A percentile compares a stretch with the other conserved stretches of the same genome.
phyloP scores from a whole-genome alignment of 805 yeast genomes.

The Candida pseudoglaebosa region DNA sequence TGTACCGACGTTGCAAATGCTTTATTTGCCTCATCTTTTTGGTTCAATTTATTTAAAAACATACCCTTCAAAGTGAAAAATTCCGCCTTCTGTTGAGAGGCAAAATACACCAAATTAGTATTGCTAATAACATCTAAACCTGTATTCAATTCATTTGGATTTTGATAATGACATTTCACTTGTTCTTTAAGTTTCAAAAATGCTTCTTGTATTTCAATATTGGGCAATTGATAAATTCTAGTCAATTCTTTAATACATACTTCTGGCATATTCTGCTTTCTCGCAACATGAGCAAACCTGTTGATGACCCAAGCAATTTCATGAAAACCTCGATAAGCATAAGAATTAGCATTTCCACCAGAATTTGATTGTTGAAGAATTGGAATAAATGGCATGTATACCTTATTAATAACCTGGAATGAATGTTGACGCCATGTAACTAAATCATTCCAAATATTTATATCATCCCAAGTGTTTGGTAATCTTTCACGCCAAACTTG shows the following conservation, averaged over 20 bases:
- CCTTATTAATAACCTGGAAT: conserved; percentile 91
- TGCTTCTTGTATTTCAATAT: conserved; percentile 97
- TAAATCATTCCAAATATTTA: conserved; percentile 94
- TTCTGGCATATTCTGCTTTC: conserved; percentile 95
- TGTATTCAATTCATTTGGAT: conserved; percentile 83
- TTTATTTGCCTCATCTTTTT: conserved; percentile 92
- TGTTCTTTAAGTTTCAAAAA: conserved; percentile 93
- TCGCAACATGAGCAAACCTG: conserved; percentile 96
- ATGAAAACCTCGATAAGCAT: conserved; percentile 96
- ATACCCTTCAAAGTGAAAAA: conserved; percentile 96
- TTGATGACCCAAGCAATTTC: conserved; percentile 99
- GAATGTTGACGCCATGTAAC: conserved; percentile 99
- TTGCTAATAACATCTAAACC: conserved; percentile 96
- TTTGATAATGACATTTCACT: conserved; percentile 95
- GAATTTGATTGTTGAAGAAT: conserved; percentile 66
- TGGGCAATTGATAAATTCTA: conserved; percentile 91
- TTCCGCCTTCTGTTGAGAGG: conserved; percentile 97
- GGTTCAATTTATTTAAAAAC: conserved; percentile 89
- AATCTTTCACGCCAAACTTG: conserved; percentile 98
- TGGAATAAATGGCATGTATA: conserved; percentile 88
- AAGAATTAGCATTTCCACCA: conserved; percentile 76
- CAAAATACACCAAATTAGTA: conserved; percentile 93
- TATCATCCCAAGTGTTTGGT: conserved; percentile 97
- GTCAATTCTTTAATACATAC: conserved; percentile 92
- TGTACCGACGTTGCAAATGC: conserved; percentile 98